Percentiles rank a stretch among this genome's conserved stretches.
Conservation (phyloP, 805 yeast species). For the Saccharomycopsis capsularis region DNA sequence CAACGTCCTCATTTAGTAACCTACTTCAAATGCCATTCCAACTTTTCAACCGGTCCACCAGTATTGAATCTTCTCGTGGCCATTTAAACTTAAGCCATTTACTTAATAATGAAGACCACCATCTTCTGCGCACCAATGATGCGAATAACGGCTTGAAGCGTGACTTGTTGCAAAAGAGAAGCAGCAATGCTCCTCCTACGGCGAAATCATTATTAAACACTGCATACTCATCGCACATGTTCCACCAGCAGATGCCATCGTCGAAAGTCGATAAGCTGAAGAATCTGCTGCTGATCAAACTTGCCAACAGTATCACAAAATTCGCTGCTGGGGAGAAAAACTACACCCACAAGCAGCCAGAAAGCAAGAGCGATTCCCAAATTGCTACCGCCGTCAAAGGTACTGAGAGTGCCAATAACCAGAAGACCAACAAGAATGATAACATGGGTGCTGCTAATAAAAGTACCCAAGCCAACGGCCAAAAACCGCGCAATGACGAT, state of each 20-base stretch:
- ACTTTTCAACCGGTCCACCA: constrained; percentile 4
- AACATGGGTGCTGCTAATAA: not conserved
- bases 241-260: constrained; percentile 15
- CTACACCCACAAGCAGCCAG: not conserved
- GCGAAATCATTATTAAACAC: constrained; percentile 19
- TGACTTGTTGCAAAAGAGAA: constrained; percentile 10
- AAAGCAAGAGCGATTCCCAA: not conserved
- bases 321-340: not conserved
- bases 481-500: not conserved
- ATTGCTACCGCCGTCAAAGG: not conserved
- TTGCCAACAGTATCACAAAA: not conserved
- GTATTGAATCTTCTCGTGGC: not conserved
- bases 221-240: constrained; percentile 19
- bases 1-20: constrained; percentile 16
- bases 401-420: not conserved
- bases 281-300: not conserved
- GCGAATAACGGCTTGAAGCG: constrained; percentile 3
- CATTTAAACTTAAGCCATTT: too few species aligned
- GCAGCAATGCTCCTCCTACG: constrained; percentile 18
- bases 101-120: not conserved
- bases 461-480: not conserved
- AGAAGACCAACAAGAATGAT: not conserved
- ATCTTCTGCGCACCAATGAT: not conserved
- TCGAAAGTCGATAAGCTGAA: too few species aligned
- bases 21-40: constrained; percentile 13